These are phyloP conservation scores for Colletotrichum magnum DNA, from an alignment of 2,329 filamentous ascomycete genomes.

Conservation along the genomic window DNA sequence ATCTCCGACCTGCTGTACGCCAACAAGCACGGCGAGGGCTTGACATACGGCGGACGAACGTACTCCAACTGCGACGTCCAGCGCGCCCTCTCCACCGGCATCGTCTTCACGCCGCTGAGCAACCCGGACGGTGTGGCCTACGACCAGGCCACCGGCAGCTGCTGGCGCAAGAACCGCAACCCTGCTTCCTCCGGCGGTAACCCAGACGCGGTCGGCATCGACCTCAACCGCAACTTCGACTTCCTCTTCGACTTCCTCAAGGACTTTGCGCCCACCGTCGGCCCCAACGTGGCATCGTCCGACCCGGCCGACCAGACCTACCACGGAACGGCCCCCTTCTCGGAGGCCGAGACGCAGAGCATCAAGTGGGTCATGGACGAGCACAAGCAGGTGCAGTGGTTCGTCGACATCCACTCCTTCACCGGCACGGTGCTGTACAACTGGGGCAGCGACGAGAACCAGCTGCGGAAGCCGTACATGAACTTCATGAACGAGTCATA, in stretches of 20 bases:
- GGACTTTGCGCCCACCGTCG: slow-evolving; percentile 58
- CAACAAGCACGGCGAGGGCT: slow-evolving; percentile 61
- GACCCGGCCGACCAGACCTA: slow-evolving; percentile 62
- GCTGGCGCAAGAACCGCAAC: slow-evolving; percentile 72
- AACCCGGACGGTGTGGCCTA: slow-evolving; percentile 69
- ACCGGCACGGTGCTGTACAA: slow-evolving; percentile 62
- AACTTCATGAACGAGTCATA: slow-evolving; percentile 68
- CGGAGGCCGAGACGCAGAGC: slow-evolving; percentile 70
- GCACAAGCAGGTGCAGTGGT: slow-evolving; percentile 67
- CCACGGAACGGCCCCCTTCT: slow-evolving; percentile 65
- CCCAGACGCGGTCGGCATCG: slow-evolving; percentile 58
- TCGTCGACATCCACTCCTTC: slow-evolving; percentile 71
- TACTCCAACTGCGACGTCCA: slow-evolving; percentile 68
- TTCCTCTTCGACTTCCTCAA: slow-evolving; percentile 68
- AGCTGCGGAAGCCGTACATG: slow-evolving; percentile 59
- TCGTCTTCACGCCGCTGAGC: slow-evolving; percentile 64
- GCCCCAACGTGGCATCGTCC: slow-evolving; percentile 56
- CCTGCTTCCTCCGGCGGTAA: slow-evolving; percentile 51
- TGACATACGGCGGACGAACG: slow-evolving; percentile 65
- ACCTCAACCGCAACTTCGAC: slow-evolving; percentile 71
- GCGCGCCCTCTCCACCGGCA: slow-evolving; percentile 64
- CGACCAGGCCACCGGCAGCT: slow-evolving; percentile 65
- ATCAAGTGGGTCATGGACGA: slow-evolving; percentile 66
- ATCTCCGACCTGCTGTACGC: slow-evolving; percentile 70
- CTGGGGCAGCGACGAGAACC: slow-evolving; percentile 70